Conservation (phyloP, 106 monocot species). For the Iris macrosiphon region DNA sequence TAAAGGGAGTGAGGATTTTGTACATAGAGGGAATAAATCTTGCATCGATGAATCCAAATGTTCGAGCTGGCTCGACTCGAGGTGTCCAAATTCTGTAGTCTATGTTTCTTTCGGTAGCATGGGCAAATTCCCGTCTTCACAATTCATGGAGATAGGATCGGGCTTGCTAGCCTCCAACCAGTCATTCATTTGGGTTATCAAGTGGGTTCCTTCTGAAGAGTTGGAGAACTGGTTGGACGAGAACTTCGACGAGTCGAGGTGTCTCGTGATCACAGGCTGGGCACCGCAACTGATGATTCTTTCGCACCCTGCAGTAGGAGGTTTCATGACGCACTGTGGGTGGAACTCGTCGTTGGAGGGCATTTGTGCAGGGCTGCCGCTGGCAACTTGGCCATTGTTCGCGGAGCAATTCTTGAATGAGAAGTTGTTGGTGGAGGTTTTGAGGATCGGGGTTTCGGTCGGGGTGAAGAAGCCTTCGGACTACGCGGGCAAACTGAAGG, state of each 20-base stretch:
- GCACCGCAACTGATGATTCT: conserved; percentile 17
- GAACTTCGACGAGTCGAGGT: conserved; percentile 8
- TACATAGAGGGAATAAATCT: conserved; percentile 24
- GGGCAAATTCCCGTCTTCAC: not conserved
- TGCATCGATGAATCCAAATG: conserved; percentile 11
- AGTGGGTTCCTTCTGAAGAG: conserved; percentile 6
- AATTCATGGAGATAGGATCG: conserved; percentile 15
- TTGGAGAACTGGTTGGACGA: not conserved
- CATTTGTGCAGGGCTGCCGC: conserved; percentile 11
- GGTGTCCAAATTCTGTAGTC: conserved; percentile 26
- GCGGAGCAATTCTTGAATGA: conserved; percentile 24
- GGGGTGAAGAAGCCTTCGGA: not conserved
- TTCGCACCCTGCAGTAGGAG: conserved; percentile 22
- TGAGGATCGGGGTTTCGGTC: conserved; percentile 5
- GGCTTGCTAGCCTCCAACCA: conserved; percentile 33
- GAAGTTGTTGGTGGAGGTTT: conserved; percentile 14
- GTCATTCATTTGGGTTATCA: conserved; percentile 26
- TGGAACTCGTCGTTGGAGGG: conserved; percentile 22
- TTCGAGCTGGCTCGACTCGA: conserved; percentile 37
- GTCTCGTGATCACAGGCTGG: conserved; percentile 16
- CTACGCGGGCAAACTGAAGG: not conserved
- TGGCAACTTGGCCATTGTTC: conserved; percentile 23
- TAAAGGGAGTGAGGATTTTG: conserved; percentile 5
- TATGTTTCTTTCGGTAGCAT: conserved; percentile 59
- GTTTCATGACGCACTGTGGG: conserved; percentile 22